Percentiles rank a stretch among this genome's conserved stretches.
These are phyloP conservation scores for Phytopythium boreale DNA, from an alignment of 352 stramenopile genomes.

Conservation along the genomic window DNA sequence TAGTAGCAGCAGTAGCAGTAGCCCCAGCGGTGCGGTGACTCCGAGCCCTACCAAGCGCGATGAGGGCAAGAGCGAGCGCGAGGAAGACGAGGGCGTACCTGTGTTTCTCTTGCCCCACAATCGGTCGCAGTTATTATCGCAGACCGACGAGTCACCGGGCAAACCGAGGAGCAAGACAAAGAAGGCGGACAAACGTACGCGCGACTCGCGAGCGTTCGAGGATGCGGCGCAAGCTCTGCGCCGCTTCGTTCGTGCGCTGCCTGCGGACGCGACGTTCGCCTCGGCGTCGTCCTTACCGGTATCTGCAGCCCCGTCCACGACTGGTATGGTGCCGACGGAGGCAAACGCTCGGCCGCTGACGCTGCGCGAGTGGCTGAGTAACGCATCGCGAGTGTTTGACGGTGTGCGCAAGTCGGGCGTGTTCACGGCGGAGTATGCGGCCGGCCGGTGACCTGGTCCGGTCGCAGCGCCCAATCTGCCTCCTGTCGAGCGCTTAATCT, in stretches of 20 bases:
- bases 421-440: conserved; percentile 49
- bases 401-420: conserved; percentile 58
- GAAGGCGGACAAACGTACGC: not conserved
- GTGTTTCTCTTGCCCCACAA: conserved; percentile 10
- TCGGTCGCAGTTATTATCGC: not conserved
- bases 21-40: not conserved
- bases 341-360: conserved; percentile 30
- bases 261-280: conserved; percentile 24
- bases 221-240: conserved; percentile 26
- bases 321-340: conserved; percentile 7
- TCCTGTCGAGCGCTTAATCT: not conserved
- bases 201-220: conserved; percentile 28
- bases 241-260: conserved; percentile 26
- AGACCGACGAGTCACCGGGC: not conserved
- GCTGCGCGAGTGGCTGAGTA: conserved; percentile 78
- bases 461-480: not conserved
- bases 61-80: not conserved
- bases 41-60: not conserved
- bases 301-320: not conserved
- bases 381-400: conserved; percentile 67
- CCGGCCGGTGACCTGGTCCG: not conserved
- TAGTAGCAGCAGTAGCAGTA: conserved; percentile 8
- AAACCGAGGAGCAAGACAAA: no score
- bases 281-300: not conserved
- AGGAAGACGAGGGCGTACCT: not conserved